Conservation (phyloP, 2,329 filamentous ascomycete species). For the Nakataea oryzae region DNA sequence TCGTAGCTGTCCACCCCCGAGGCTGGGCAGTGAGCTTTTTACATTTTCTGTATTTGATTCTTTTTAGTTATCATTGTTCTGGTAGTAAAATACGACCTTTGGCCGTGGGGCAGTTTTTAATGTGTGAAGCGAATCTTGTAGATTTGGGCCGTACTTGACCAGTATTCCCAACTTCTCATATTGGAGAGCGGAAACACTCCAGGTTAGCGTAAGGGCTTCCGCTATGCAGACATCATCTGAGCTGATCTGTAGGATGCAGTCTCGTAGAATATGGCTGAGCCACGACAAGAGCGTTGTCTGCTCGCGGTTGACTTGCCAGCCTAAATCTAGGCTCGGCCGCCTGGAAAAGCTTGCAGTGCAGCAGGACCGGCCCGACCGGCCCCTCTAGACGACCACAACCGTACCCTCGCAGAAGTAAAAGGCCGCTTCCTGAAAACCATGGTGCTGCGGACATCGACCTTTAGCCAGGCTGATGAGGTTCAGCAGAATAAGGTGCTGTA, state of each 20-base stretch:
- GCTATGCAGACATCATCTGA: constrained; percentile 43
- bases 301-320: constrained; percentile 11
- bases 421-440: constrained; percentile 9
- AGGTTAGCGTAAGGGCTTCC: constrained; percentile 40
- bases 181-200: constrained; percentile 31
- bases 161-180: constrained; percentile 16
- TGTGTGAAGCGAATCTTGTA: background rate
- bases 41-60: too few species aligned
- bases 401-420: constrained; percentile 10
- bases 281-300: too few species aligned
- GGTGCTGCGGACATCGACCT: constrained; percentile 12
- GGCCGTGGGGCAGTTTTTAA: background rate
- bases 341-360: constrained; percentile 9
- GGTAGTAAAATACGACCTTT: too few species aligned
- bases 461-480: constrained; percentile 12
- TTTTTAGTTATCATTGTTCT: too few species aligned
- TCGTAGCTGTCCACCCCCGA: too few species aligned
- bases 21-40: too few species aligned
- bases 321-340: constrained; percentile 8
- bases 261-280: too few species aligned
- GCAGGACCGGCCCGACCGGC: constrained; percentile 10
- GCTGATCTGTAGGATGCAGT: constrained; percentile 21
- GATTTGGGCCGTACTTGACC: constrained; percentile 15
- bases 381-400: constrained; percentile 22
- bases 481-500: constrained; percentile 11